Base-by-base conservation (phyloP, 768 basidiomycete genomes). In the Candolleomyces efflorescens region DNA sequence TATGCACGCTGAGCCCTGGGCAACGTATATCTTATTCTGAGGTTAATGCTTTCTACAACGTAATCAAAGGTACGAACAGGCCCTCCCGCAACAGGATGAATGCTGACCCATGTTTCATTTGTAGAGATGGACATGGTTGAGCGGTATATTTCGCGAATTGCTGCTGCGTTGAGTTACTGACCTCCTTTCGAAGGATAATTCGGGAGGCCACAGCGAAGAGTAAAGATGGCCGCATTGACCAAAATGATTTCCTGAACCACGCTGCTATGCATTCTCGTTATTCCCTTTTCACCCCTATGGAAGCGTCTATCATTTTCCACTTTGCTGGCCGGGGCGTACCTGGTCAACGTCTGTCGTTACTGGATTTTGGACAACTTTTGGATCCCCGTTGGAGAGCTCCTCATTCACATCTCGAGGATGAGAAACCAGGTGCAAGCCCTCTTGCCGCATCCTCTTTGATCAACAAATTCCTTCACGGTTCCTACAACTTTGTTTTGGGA, bases 81-180 rank as follows among this genome's bases (percentile, higher is more conserved):
- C 50, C 15, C 37, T 41, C 24, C 18, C 7, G 2, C 52, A 12
- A 20, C 27, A 46, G 11, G 49, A 23, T 53, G 43, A 13, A 46
- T 62, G 45, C 53, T 56, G 54, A 59, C 24, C n/a, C 12, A 39
- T 54, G 22, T 24, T 13, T 22, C 3, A 20, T 11, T 52, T 58
- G 52, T 66, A 85, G 94, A 97, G 67, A 98, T 98, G 94, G 95
- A 97, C 73, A 92, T 95, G 82, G 85, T 95, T 53, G 95, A 98
- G 75, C 84, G 91, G 85, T 87, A 67, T 53, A 75, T 71, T 2
- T 6, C 12, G 17, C 10, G 27, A 20, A 38, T 13, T 5, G 24
- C n/a, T 59, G 56, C 53, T 53, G 49, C 27, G 2, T 24, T 9
- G 52, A 38, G 53, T 53, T 32, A 32, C 5, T 32, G 32, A 32